Evolutionary conservation across 1,139 yeast genomes (phyloP).

Genomic region (Zygoascus sp.): DNA sequence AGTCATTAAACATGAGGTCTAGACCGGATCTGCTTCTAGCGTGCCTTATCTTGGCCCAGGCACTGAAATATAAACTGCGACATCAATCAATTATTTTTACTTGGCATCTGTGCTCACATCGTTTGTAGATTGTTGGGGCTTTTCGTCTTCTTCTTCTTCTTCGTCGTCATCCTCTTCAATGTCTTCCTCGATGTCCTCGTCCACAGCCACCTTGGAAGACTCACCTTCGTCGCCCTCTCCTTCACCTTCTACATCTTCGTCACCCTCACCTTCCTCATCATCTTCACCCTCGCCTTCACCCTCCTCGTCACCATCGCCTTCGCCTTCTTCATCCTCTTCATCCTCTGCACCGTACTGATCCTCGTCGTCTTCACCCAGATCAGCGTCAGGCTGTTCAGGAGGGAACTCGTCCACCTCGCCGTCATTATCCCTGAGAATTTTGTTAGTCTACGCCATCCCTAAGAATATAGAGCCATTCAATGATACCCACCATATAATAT

Average conservation of each 20-base stretch:
- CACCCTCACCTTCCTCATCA: slow-evolving; percentile 33
- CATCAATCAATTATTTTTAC: not conserved
- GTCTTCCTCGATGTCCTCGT: slow-evolving; percentile 23
- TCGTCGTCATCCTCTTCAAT: slow-evolving; percentile 19
- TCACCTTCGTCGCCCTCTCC: slow-evolving; percentile 25
- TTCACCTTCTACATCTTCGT: slow-evolving; percentile 29
- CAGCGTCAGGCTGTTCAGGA: slow-evolving; percentile 64
- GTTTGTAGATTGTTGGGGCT: slow-evolving; percentile 8
- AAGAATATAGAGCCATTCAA: not conserved
- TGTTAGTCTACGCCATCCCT: not conserved
- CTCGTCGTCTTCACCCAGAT: slow-evolving; percentile 42
- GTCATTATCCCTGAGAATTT: slow-evolving; percentile 40
- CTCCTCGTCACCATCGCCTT: slow-evolving; percentile 37
- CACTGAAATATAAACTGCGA: not conserved
- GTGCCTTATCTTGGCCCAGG: not conserved
- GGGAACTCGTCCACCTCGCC: slow-evolving; percentile 69
- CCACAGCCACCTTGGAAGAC: slow-evolving; percentile 27
- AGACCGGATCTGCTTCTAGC: not conserved
- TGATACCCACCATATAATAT: slow-evolving; percentile 84
- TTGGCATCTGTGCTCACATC: not conserved
- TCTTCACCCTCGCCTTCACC: slow-evolving; percentile 38
- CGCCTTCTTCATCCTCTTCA: slow-evolving; percentile 34
- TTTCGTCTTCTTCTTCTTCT: slow-evolving; percentile 18
- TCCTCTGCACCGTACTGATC: slow-evolving; percentile 39
- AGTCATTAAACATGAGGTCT: not conserved